phyloP scores from a whole-genome alignment of 2,329 filamentous ascomycete genomes.

The Microascus cirrosus region DNA sequence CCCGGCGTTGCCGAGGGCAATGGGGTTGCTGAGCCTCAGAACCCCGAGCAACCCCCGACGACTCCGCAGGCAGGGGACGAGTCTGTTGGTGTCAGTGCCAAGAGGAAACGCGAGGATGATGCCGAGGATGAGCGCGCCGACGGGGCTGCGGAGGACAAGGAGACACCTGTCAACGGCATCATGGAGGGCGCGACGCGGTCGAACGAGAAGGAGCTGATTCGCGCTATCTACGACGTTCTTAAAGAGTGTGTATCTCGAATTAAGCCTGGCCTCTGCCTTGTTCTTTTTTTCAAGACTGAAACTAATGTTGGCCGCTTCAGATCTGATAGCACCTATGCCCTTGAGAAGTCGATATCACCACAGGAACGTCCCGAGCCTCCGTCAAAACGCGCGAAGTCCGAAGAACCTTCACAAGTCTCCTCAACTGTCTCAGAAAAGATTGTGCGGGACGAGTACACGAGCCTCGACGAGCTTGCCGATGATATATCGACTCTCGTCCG shows the following conservation, averaged over 20 bases:
- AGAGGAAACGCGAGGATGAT: slow-evolving; percentile 47
- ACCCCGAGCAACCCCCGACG: slow-evolving; percentile 6
- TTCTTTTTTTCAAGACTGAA: not conserved
- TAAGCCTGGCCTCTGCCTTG: not conserved
- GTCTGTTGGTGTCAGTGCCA: slow-evolving; percentile 23
- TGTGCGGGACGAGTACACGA: slow-evolving; percentile 37
- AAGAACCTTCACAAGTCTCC: slow-evolving; percentile 24
- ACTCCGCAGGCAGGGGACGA: slow-evolving; percentile 5
- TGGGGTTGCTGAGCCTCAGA: slow-evolving; percentile 22
- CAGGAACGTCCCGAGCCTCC: slow-evolving; percentile 34
- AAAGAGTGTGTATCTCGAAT: slow-evolving; percentile 16
- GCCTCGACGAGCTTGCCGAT: slow-evolving; percentile 53
- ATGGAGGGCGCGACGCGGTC: not conserved
- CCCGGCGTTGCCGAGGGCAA: slow-evolving; percentile 25
- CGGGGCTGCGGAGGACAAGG: slow-evolving; percentile 10
- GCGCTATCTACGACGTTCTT: slow-evolving; percentile 24
- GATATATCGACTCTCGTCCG: slow-evolving; percentile 40
- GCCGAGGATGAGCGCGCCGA: slow-evolving; percentile 23
- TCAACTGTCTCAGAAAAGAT: slow-evolving; percentile 44
- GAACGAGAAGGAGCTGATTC: slow-evolving; percentile 22
- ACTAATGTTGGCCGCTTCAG: slow-evolving; percentile 28
- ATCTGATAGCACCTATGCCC: slow-evolving; percentile 35
- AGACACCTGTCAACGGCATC: not conserved
- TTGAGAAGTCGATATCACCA: not conserved
- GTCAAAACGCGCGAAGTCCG: slow-evolving; percentile 49